These are phyloP conservation scores for Arthrobotrys megalospora DNA, from an alignment of 2,329 filamentous ascomycete genomes.

Conservation along the genomic window DNA sequence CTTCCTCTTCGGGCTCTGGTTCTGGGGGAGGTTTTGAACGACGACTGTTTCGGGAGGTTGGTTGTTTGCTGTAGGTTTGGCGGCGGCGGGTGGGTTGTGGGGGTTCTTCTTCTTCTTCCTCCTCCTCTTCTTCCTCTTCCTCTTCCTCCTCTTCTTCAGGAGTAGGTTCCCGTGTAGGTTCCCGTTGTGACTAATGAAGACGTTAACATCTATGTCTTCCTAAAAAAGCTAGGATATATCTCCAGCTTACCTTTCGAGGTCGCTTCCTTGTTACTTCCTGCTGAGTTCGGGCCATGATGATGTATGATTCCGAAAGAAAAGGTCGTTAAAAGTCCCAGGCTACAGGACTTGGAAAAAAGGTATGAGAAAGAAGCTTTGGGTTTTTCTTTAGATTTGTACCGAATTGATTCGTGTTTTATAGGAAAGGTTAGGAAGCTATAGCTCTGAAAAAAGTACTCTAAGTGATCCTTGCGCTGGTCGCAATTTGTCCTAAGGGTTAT, in stretches of 20 bases:
- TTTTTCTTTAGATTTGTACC: too few species aligned
- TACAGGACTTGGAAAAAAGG: neutral
- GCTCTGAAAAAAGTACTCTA: too few species aligned
- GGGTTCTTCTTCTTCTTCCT: constrained; percentile 53
- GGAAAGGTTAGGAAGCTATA: too few species aligned
- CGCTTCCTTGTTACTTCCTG: constrained; percentile 39
- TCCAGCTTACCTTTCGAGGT: constrained; percentile 16
- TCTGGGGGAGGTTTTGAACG: neutral
- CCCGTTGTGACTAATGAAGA: constrained; percentile 44
- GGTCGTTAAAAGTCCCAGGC: too few species aligned
- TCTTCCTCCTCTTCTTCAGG: constrained; percentile 60
- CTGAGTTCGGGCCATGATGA: constrained; percentile 23
- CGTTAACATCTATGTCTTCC: too few species aligned
- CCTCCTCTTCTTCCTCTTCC: constrained; percentile 52
- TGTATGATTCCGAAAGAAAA: neutral
- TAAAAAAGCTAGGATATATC: neutral
- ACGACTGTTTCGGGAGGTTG: neutral
- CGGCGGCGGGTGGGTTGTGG: constrained; percentile 22
- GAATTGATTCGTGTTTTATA: too few species aligned
- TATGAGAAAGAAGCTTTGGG: too few species aligned
- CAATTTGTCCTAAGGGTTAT: too few species aligned
- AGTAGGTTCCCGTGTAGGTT: constrained; percentile 37
- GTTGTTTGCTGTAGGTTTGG: constrained; percentile 7
- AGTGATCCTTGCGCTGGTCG: too few species aligned
- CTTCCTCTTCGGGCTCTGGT: constrained; percentile 16